phyloP scores from a whole-genome alignment of 768 basidiomycete species.

The Dictyophora rubrovolvata region DNA sequence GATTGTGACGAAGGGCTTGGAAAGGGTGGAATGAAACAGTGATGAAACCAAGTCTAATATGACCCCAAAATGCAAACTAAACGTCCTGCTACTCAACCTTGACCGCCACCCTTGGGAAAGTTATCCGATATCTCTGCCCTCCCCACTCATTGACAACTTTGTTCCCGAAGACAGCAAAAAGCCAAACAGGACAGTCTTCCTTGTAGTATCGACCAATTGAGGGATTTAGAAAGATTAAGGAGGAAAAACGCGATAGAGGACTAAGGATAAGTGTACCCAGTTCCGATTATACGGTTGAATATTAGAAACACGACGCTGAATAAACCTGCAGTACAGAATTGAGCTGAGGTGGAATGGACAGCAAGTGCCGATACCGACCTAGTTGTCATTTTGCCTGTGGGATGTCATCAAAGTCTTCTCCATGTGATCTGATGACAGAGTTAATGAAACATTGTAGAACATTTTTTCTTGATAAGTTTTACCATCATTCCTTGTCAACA shows the following conservation, averaged over 20 bases:
- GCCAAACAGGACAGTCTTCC: too few relatives aligned
- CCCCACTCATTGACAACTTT: too few relatives aligned
- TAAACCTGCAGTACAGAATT: not conserved
- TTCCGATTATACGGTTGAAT: slow-evolving; percentile 1
- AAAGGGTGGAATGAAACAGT: too few relatives aligned
- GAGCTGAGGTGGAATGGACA: too few relatives aligned
- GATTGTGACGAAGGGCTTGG: too few relatives aligned
- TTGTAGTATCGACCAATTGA: too few relatives aligned
- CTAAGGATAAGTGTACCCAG: not conserved
- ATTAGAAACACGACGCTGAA: not conserved
- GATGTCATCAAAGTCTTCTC: not conserved
- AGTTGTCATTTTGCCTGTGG: not conserved
- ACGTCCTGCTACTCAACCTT: too few relatives aligned
- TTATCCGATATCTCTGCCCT: too few relatives aligned
- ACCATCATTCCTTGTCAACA: not conserved
- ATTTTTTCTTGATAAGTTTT: not conserved
- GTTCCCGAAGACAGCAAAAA: too few relatives aligned
- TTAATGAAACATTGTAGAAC: not conserved
- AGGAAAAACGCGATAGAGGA: not conserved
- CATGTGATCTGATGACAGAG: not conserved
- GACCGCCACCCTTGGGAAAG: too few relatives aligned
- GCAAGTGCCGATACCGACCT: not conserved
- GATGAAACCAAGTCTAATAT: too few relatives aligned
- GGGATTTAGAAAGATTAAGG: not conserved
- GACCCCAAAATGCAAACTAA: too few relatives aligned